phyloP scores from a whole-genome alignment of 495 filamentous ascomycete genomes.

The Penicillium lagena region DNA sequence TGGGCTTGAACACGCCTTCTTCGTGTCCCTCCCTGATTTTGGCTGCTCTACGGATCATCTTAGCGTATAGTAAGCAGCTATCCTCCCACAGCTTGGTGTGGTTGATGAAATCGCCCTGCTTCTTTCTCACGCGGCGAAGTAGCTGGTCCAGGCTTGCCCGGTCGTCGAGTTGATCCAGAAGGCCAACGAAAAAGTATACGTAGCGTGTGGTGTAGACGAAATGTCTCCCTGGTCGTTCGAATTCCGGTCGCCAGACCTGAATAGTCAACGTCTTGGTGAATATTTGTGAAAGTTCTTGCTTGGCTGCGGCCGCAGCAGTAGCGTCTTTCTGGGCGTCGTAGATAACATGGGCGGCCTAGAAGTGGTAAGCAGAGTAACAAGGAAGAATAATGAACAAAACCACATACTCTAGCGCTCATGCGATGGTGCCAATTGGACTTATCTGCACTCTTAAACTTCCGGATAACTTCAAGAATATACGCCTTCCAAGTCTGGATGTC shows the following conservation, averaged over 20 bases:
- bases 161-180: slow-evolving; percentile 74
- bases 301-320: slow-evolving; percentile 54
- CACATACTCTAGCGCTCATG: slow-evolving; percentile 63
- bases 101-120: slow-evolving; percentile 75
- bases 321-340: slow-evolving; percentile 51
- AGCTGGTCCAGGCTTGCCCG: slow-evolving; percentile 72
- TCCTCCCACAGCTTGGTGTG: slow-evolving; percentile 82
- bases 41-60: slow-evolving; percentile 60
- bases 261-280: slow-evolving; percentile 93
- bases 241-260: slow-evolving; percentile 93
- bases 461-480: slow-evolving; percentile 67
- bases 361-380: slow-evolving; percentile 9
- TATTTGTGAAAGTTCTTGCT: slow-evolving; percentile 74
- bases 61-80: slow-evolving; percentile 66
- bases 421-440: slow-evolving; percentile 98
- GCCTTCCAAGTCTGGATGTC: slow-evolving; percentile 63
- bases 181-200: slow-evolving; percentile 66
- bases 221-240: slow-evolving; percentile 84
- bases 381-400: not conserved
- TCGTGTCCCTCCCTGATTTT: slow-evolving; percentile 58
- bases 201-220: slow-evolving; percentile 93
- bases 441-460: slow-evolving; percentile 72
- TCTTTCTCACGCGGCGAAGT: slow-evolving; percentile 74
- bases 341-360: slow-evolving; percentile 61
- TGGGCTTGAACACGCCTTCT: slow-evolving; percentile 74